Percentiles rank a stretch among this genome's conserved stretches.
phyloP scores from a whole-genome alignment of 371 early-diverging fungal species.

The Actinomortierella wolfii region DNA sequence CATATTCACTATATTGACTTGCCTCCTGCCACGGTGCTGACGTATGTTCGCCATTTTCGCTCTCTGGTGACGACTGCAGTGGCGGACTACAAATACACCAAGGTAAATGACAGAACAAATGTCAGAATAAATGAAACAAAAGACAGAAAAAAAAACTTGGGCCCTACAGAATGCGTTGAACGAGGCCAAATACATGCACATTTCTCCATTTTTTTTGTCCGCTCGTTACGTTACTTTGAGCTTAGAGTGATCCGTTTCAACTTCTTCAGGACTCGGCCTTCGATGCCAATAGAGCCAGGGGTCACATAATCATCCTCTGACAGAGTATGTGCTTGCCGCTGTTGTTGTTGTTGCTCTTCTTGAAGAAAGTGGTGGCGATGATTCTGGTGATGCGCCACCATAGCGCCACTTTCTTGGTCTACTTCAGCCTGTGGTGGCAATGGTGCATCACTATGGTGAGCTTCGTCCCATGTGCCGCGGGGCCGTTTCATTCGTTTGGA shows the following conservation, averaged over 20 bases:
- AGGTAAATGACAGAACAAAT: not conserved
- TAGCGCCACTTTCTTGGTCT: not conserved
- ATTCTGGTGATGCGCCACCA: not conserved
- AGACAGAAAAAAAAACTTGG: not conserved
- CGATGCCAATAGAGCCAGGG: conserved; percentile 19
- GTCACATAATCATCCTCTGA: conserved; percentile 6
- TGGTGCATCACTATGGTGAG: conserved; percentile 3
- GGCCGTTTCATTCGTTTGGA: not conserved
- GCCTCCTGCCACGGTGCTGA: no score
- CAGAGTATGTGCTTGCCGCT: not conserved
- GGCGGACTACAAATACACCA: no score
- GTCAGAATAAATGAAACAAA: not conserved
- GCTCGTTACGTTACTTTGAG: conserved; percentile 43
- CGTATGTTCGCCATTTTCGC: no score
- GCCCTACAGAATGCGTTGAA: not conserved
- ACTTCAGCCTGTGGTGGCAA: not conserved
- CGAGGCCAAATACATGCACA: not conserved
- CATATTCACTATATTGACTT: no score
- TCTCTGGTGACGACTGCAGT: no score
- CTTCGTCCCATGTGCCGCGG: conserved; percentile 1
- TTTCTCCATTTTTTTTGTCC: not conserved
- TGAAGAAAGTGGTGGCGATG: not conserved
- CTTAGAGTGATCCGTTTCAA: conserved; percentile 33
- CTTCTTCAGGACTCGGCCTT: conserved; percentile 35
- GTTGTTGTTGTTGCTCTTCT: conserved; percentile 2